Base-by-base conservation (phyloP, 345 rosid species). In the Cardamine resedifolia region DNA sequence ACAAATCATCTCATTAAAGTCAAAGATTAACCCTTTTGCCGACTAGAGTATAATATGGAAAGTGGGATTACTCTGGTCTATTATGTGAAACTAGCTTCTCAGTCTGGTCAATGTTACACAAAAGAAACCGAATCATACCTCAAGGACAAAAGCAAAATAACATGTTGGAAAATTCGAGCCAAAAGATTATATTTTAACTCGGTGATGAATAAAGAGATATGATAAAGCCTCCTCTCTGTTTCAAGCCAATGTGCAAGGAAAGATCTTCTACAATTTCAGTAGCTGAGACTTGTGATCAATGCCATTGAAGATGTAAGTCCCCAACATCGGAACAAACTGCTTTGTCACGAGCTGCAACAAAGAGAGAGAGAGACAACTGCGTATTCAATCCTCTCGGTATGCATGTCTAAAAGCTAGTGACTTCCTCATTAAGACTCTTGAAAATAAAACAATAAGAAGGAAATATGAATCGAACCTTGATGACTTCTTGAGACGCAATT, bases 281-380 rank as follows among this genome's bases (percentile, higher is more conserved):
- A 90, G 58, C 65, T 88, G 96, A 62, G 98, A 95, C 82, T 83
- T 91, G 82, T 95, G 99, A 78, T 95, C 99, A 28, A 95, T 88
- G 81, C 97, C 96, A 33, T 88, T 91, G 87, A 95, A 95, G 74
- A 90, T 81, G 81, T 82, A 90, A 24, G 96, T 90, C 71, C 96
- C 96, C 43, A 81, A 71, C 90, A 91, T 85, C 6, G 99, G 96
- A 79, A 89, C 88, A 80, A 95, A 95, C 70, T 95, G 99, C 71
- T 84, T 86, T 6, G 97, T 95, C 62, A 91, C 82, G 28, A 95
- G 96, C 99, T 90, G 95, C 75, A 66, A 57, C 27, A 38, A 7
- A 45, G 11, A 64, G 1, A 62, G 9, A 53, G 55, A 27, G 30
- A 43, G 3, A 27, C 36, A 41, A 7, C 41, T 38, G 33, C 0